A percentile compares a stretch with the other conserved stretches of the same genome.
These are phyloP conservation scores for Morella rubra DNA, from an alignment of 306 rosid species.

Conservation along the genomic window DNA sequence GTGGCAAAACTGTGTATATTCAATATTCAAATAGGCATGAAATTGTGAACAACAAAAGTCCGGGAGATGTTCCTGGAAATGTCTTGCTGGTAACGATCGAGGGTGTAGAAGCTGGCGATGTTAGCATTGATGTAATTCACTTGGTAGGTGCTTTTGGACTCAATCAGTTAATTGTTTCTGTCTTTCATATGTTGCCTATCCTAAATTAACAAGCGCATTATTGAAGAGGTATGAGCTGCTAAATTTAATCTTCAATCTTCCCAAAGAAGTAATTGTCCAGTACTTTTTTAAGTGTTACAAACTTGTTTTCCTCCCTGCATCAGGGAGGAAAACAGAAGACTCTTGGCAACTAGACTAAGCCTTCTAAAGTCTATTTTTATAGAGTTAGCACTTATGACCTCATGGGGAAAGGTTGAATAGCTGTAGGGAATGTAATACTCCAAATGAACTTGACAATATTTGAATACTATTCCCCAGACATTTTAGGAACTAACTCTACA, in stretches of 20 bases:
- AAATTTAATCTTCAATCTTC: not conserved
- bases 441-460: not conserved
- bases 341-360: not conserved
- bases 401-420: not conserved
- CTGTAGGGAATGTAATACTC: not conserved
- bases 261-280: not conserved
- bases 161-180: conserved; percentile 12
- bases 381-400: not conserved
- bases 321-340: not conserved
- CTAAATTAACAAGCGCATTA: not conserved
- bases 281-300: not conserved
- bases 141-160: conserved; percentile 52
- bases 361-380: not conserved
- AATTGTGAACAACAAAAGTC: conserved; percentile 91
- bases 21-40: conserved; percentile 93
- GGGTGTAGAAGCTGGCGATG: conserved; percentile 94
- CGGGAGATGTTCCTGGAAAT: conserved; percentile 93
- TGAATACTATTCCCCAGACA: not conserved
- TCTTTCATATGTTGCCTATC: conserved; percentile 13
- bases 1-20: conserved; percentile 87
- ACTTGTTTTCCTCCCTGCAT: not conserved
- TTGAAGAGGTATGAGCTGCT: not conserved
- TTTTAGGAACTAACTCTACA: not conserved
- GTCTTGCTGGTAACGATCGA: conserved; percentile 87
- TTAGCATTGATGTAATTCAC: conserved; percentile 91